phyloP scores from a whole-genome alignment of 2,329 filamentous ascomycete genomes.

The Epichloe typhina region DNA sequence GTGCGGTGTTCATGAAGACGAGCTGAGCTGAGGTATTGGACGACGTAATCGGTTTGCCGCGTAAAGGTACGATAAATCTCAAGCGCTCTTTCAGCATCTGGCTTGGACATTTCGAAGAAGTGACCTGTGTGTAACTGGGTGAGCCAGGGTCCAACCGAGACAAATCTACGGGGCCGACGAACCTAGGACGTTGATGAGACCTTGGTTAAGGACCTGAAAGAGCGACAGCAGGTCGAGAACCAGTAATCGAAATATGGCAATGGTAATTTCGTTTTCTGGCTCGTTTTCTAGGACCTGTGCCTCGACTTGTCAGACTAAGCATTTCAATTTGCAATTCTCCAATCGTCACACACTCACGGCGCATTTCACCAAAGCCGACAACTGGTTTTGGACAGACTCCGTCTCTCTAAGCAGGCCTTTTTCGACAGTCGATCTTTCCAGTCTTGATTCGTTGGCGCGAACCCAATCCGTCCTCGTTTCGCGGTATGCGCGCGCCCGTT shows the following conservation, averaged over 20 bases:
- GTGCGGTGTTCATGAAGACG: slow-evolving; percentile 87
- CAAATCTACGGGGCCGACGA: slow-evolving; percentile 18
- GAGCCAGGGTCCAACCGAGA: slow-evolving; percentile 6
- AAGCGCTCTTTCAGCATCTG: slow-evolving; percentile 84
- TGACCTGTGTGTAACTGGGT: slow-evolving; percentile 46
- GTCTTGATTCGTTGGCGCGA: slow-evolving; percentile 61
- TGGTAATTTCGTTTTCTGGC: slow-evolving; percentile 89
- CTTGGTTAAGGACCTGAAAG: slow-evolving; percentile 93
- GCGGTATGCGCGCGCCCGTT: slow-evolving; percentile 69
- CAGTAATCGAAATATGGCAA: slow-evolving; percentile 83
- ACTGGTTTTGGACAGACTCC: slow-evolving; percentile 78
- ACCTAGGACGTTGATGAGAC: slow-evolving; percentile 94
- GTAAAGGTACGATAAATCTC: slow-evolving; percentile 87
- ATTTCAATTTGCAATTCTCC: not conserved
- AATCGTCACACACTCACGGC: slow-evolving; percentile 46
- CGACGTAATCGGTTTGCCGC: slow-evolving; percentile 82
- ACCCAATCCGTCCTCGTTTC: slow-evolving; percentile 87
- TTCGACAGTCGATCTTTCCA: slow-evolving; percentile 78
- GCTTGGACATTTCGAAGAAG: slow-evolving; percentile 96
- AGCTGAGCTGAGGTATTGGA: slow-evolving; percentile 77
- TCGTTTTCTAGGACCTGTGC: slow-evolving; percentile 69
- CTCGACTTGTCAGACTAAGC: not conserved
- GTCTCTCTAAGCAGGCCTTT: slow-evolving; percentile 89
- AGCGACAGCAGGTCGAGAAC: slow-evolving; percentile 81
- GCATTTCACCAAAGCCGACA: slow-evolving; percentile 74